Evolutionary conservation across 352 stramenopile species (phyloP).

Genomic region (Phytophthora pluvialis): DNA sequence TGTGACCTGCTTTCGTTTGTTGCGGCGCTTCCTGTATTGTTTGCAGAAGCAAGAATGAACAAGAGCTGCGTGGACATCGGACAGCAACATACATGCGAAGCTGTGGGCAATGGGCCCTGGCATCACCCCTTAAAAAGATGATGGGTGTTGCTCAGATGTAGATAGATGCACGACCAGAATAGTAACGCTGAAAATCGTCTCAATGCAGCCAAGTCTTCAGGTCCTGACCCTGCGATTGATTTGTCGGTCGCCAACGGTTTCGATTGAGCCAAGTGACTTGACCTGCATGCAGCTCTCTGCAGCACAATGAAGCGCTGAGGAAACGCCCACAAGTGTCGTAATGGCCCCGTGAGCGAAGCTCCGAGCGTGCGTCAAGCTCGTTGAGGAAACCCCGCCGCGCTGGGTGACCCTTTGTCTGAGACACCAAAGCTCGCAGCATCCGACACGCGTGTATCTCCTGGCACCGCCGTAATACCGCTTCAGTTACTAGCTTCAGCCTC

Average conservation of each 20-base stretch:
- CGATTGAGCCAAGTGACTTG: conserved; percentile 6
- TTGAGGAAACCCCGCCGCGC: not conserved
- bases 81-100: conserved; percentile 24
- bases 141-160: conserved; percentile 29
- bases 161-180: conserved; percentile 24
- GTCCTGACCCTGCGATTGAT: conserved; percentile 5
- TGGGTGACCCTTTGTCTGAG: conserved; percentile 15
- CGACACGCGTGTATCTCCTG: conserved; percentile 3
- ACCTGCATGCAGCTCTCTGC: conserved; percentile 7
- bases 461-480: not conserved
- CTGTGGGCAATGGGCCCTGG: not conserved
- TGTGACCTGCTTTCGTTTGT: conserved; percentile 17
- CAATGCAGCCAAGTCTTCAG: conserved; percentile 11
- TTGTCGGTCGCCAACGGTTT: not conserved
- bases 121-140: conserved; percentile 14
- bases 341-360: not conserved
- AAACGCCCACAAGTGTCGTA: not conserved
- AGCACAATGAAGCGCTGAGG: too few relatives aligned
- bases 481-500: conserved; percentile 7
- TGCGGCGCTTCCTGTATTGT: conserved; percentile 14
- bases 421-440: conserved; percentile 21
- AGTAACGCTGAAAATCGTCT: conserved; percentile 26
- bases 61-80: not conserved
- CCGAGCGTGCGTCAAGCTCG: not conserved
- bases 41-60: conserved; percentile 26